These are phyloP conservation scores for Globisporangium recalcitrans DNA, from an alignment of 352 stramenopile species.

Conservation along the genomic window DNA sequence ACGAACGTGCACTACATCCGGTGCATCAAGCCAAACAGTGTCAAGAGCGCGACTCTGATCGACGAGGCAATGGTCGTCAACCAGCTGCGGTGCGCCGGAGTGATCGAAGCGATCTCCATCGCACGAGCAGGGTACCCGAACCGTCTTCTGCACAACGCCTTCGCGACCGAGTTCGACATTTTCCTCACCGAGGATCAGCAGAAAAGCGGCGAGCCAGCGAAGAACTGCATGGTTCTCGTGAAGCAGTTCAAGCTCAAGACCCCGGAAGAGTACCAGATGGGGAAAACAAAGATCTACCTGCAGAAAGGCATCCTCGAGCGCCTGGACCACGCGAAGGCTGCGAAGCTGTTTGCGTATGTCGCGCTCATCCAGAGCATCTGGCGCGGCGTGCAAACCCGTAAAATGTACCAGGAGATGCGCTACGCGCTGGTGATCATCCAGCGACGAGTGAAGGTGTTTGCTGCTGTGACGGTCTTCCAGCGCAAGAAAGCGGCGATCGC, in stretches of 20 bases:
- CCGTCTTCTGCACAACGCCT: constrained; percentile 71
- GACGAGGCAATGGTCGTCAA: constrained; percentile 73
- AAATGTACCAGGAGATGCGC: constrained; percentile 28
- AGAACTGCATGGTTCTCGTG: constrained; percentile 53
- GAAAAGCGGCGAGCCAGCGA: constrained; percentile 11
- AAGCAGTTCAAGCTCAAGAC: constrained; percentile 55
- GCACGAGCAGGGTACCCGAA: constrained; percentile 76
- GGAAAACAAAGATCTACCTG: constrained; percentile 84
- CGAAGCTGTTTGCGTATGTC: constrained; percentile 61
- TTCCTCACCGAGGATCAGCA: constrained; percentile 50
- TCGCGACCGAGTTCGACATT: constrained; percentile 57
- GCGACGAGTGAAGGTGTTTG: constrained; percentile 42
- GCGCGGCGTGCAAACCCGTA: constrained; percentile 40
- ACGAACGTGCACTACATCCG: constrained; percentile 80
- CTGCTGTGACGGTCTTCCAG: constrained; percentile 30
- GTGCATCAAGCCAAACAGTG: constrained; percentile 82
- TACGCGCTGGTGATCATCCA: constrained; percentile 43
- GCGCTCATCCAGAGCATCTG: constrained; percentile 61
- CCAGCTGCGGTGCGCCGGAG: constrained; percentile 73
- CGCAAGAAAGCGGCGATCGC: constrained; percentile 18
- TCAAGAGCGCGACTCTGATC: constrained; percentile 56
- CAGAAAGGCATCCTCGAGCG: constrained; percentile 75
- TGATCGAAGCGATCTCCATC: constrained; percentile 79
- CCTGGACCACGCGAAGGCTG: constrained; percentile 54
- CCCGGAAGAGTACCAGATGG: constrained; percentile 76